Evolutionary conservation across 257 asterid genomes (phyloP).

Genomic region (Cruciata laevipes): DNA sequence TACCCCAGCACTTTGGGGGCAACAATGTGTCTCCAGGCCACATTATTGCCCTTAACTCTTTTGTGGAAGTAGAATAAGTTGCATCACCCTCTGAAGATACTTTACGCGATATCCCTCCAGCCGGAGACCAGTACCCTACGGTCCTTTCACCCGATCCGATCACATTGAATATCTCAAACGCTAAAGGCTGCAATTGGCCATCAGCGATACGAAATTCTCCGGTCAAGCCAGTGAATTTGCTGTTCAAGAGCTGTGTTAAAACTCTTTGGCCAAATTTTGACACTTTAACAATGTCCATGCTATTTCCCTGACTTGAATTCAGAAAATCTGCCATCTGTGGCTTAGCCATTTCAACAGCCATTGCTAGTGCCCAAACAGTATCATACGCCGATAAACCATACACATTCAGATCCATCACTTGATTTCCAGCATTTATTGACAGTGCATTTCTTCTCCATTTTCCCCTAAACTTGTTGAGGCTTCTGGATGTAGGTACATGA

Average conservation of each 20-base stretch:
- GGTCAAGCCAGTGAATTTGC: slow-evolving; percentile 29
- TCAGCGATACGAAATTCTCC: slow-evolving; percentile 34
- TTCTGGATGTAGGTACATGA: slow-evolving; percentile 27
- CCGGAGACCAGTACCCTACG: slow-evolving; percentile 37
- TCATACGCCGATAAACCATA: slow-evolving; percentile 60
- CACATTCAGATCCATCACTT: slow-evolving; percentile 25
- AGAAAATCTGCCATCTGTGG: slow-evolving; percentile 16
- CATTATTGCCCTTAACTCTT: slow-evolving; percentile 11
- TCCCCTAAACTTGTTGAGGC: slow-evolving; percentile 17
- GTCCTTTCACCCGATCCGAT: slow-evolving; percentile 28
- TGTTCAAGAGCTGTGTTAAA: slow-evolving; percentile 16
- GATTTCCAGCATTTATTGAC: slow-evolving; percentile 12
- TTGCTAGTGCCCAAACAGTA: slow-evolving; percentile 30
- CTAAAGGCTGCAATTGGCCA: slow-evolving; percentile 27
- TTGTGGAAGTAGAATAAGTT: slow-evolving; percentile 16
- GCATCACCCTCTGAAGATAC: slow-evolving; percentile 4
- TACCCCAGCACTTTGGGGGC: slow-evolving; percentile 17
- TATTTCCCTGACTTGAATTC: slow-evolving; percentile 4
- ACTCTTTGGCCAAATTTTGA: slow-evolving; percentile 36
- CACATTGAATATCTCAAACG: slow-evolving; percentile 38
- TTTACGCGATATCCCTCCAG: slow-evolving; percentile 11
- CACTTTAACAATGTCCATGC: slow-evolving; percentile 16
- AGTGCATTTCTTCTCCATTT: slow-evolving; percentile 36
- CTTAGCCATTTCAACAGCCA: slow-evolving; percentile 28
- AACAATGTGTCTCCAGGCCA: slow-evolving; percentile 20